A percentile compares a stretch with the other conserved stretches of the same genome.
phyloP scores from a whole-genome alignment of 108 stramenopile species.

The Seminavis robusta region DNA sequence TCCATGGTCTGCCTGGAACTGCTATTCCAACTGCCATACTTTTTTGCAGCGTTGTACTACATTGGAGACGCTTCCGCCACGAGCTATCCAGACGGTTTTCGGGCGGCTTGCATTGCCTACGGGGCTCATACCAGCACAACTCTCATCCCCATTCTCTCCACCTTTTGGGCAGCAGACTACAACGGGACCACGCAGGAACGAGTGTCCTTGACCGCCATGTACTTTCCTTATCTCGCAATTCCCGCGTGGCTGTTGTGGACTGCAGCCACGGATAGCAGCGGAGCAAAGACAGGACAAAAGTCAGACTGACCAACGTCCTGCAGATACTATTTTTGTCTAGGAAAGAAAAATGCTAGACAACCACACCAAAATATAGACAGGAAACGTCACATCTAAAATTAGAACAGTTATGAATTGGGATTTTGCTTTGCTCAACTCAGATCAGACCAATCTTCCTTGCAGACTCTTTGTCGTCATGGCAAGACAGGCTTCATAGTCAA shows the following conservation, averaged over 20 bases:
- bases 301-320: too few species aligned
- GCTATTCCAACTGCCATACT: constrained; percentile 76
- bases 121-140: constrained; percentile 55
- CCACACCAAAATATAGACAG: too few species aligned
- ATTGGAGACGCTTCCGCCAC: constrained; percentile 10
- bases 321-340: too few species aligned
- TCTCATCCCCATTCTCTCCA: constrained; percentile 59
- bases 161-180: constrained; percentile 18
- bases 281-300: too few species aligned
- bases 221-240: constrained; percentile 72
- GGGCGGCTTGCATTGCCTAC: constrained; percentile 11
- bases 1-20: constrained; percentile 56
- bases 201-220: constrained; percentile 37
- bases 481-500: too few species aligned
- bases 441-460: too few species aligned
- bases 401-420: too few species aligned
- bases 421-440: too few species aligned
- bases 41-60: constrained; percentile 52
- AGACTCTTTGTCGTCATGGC: too few species aligned
- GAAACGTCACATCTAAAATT: too few species aligned
- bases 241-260: constrained; percentile 58
- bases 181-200: constrained; percentile 37
- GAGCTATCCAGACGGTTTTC: constrained; percentile 15
- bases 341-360: too few species aligned
- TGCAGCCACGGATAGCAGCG: too few species aligned